A percentile compares a stretch with the other conserved stretches of the same genome.
Conservation (phyloP, 2,329 filamentous ascomycete genomes). For the Cytospora piceicola region DNA sequence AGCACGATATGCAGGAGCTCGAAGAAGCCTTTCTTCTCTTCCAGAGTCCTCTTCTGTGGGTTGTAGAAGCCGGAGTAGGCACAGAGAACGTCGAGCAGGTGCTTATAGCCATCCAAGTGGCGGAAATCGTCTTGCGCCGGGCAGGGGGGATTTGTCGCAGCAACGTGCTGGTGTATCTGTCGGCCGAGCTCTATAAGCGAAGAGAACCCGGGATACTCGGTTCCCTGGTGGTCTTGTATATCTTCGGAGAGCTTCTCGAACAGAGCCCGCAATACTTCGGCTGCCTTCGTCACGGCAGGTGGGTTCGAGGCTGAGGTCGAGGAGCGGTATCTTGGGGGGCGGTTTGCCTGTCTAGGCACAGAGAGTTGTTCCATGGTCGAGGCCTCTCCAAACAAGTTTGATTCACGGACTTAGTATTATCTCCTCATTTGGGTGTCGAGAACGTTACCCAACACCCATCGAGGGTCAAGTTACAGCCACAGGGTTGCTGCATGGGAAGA, state of each 20-base stretch:
- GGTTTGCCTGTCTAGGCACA: conserved; percentile 51
- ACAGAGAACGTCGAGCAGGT: conserved; percentile 69
- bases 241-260: conserved; percentile 52
- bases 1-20: conserved; percentile 72
- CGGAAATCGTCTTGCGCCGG: conserved; percentile 79
- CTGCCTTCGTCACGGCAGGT: conserved; percentile 61
- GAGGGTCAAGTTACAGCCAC: conserved; percentile 38
- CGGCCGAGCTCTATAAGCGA: conserved; percentile 61
- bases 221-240: conserved; percentile 38
- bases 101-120: conserved; percentile 77
- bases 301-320: conserved; percentile 65
- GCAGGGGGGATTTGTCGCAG: conserved; percentile 50
- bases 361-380: conserved; percentile 29
- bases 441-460: conserved; percentile 39
- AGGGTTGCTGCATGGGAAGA: conserved; percentile 36
- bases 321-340: conserved; percentile 63
- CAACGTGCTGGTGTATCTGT: conserved; percentile 67
- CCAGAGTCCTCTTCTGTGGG: conserved; percentile 61
- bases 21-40: conserved; percentile 69
- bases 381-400: conserved; percentile 3
- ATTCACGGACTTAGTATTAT: conserved; percentile 29
- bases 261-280: conserved; percentile 60
- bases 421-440: conserved; percentile 29
- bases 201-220: conserved; percentile 53
- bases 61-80: conserved; percentile 78